phyloP scores from a whole-genome alignment of 2,329 filamentous ascomycete genomes.

The Apiospora arundinis region DNA sequence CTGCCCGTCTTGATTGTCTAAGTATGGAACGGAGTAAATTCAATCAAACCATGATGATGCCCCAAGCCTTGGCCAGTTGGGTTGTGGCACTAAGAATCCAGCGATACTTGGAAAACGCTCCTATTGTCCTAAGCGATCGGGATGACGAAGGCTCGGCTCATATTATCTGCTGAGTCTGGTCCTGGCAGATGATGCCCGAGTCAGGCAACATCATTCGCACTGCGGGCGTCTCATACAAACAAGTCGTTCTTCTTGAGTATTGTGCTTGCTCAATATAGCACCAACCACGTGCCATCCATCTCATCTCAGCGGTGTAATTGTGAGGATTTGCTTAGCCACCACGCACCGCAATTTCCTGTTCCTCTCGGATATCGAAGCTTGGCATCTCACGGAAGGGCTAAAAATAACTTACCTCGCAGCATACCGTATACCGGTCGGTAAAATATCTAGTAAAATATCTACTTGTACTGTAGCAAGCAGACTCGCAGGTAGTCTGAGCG shows the following conservation, averaged over 20 bases:
- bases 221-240: not conserved
- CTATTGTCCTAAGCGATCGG: not conserved
- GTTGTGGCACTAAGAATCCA: not conserved
- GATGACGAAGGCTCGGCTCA: not conserved
- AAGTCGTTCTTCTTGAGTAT: not conserved
- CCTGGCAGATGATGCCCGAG: not conserved
- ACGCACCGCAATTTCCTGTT: not conserved
- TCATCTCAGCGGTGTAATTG: not conserved
- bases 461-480: no score
- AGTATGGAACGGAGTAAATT: no score
- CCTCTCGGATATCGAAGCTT: not conserved
- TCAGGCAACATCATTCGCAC: conserved; percentile 2
- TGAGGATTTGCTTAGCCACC: not conserved
- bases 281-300: not conserved
- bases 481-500: not conserved
- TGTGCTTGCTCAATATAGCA: not conserved
- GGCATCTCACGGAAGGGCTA: not conserved
- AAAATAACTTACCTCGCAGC: not conserved
- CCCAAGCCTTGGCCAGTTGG: not conserved
- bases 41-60: conserved; percentile 3
- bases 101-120: not conserved
- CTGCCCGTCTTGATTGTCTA: not conserved
- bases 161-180: not conserved
- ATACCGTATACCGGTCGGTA: not conserved
- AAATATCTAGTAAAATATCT: not conserved